Evolutionary conservation across 1,139 yeast species (phyloP).

Genomic region (Nakaseomyces uthaithaninus): DNA sequence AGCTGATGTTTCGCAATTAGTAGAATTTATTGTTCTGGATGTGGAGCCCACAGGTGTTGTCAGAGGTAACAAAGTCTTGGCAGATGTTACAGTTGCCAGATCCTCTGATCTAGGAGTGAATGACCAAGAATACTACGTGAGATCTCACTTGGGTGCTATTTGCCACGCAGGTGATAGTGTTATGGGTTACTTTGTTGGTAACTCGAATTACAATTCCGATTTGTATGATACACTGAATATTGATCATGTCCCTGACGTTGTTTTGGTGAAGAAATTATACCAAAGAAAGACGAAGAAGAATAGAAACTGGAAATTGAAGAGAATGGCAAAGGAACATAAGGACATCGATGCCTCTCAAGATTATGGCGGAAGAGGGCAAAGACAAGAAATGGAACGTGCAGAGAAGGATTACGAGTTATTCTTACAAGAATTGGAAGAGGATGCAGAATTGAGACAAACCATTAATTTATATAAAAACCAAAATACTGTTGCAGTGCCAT

Average conservation of each 20-base stretch:
- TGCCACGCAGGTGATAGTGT: slow-evolving; percentile 95
- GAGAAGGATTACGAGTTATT: slow-evolving; percentile 93
- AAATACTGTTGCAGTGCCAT: slow-evolving; percentile 26
- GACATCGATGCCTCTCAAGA: slow-evolving; percentile 76
- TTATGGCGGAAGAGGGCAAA: slow-evolving; percentile 58
- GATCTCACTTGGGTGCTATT: slow-evolving; percentile 88
- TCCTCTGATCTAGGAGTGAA: slow-evolving; percentile 78
- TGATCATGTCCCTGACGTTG: slow-evolving; percentile 73
- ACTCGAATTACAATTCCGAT: slow-evolving; percentile 80
- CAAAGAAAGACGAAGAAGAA: slow-evolving; percentile 68
- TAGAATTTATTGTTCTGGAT: slow-evolving; percentile 87
- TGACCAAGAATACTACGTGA: slow-evolving; percentile 69
- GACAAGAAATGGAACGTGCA: slow-evolving; percentile 83
- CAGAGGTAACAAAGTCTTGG: slow-evolving; percentile 74
- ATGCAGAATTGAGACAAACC: slow-evolving; percentile 84
- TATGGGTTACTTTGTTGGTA: slow-evolving; percentile 77
- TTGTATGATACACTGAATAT: slow-evolving; percentile 62
- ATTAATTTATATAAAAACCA: slow-evolving; percentile 76
- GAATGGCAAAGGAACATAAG: slow-evolving; percentile 94
- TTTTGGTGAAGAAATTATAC: slow-evolving; percentile 85
- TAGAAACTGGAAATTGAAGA: slow-evolving; percentile 91
- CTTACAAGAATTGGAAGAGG: slow-evolving; percentile 97
- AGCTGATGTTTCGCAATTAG: slow-evolving; percentile 65
- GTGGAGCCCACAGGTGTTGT: slow-evolving; percentile 87
- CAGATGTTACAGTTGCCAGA: slow-evolving; percentile 85